These are phyloP conservation scores for Akanthomyces lecanii DNA, from an alignment of 2,329 filamentous ascomycete genomes.

Conservation along the genomic window DNA sequence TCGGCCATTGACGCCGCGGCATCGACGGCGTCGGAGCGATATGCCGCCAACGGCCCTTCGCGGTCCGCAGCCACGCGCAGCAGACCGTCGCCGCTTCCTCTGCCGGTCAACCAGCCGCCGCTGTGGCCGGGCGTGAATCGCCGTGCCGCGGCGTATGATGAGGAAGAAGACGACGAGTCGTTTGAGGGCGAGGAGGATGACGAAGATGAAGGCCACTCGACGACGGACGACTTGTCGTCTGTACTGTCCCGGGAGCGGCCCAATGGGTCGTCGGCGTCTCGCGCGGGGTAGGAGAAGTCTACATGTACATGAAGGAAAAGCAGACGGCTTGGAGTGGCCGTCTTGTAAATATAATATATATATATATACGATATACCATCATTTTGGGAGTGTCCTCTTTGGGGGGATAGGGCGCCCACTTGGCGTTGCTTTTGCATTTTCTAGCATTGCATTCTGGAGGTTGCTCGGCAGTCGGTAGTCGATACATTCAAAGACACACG, in stretches of 20 bases:
- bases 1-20: slow-evolving; percentile 7
- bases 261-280: slow-evolving; percentile 3
- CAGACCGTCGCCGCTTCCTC: slow-evolving; percentile 15
- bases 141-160: slow-evolving; percentile 30
- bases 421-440: neutral
- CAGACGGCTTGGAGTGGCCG: neutral
- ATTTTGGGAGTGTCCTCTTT: neutral
- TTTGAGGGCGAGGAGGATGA: slow-evolving; percentile 32
- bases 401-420: neutral
- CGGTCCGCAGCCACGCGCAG: slow-evolving; percentile 23
- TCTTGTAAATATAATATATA: slow-evolving; percentile 5
- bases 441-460: too few species aligned
- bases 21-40: slow-evolving; percentile 3
- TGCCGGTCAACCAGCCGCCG: slow-evolving; percentile 34
- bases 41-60: slow-evolving; percentile 8
- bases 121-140: slow-evolving; percentile 40
- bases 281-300: neutral
- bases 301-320: slow-evolving; percentile 9
- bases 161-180: slow-evolving; percentile 28
- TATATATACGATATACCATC: neutral
- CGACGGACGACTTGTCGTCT: slow-evolving; percentile 24
- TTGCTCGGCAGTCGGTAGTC: too few species aligned
- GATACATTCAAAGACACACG: too few species aligned
- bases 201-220: slow-evolving; percentile 27
- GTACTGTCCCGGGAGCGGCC: slow-evolving; percentile 10